Conservation (phyloP, 495 filamentous ascomycete species). For the Aspergillus asperescens region DNA sequence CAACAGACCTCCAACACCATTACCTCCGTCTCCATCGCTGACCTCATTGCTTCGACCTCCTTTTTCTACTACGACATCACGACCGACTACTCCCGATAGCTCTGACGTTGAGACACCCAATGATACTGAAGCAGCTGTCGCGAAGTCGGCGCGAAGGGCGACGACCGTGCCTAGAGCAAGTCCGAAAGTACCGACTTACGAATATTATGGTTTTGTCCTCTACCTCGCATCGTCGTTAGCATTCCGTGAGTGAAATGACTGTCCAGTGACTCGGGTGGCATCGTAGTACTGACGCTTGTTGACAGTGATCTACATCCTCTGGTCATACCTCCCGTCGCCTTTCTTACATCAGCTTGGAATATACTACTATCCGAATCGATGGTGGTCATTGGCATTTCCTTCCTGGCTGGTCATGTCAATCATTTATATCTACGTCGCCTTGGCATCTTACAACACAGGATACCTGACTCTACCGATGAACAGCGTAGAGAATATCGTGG, state of each 20-base stretch:
- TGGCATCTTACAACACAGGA: conserved; percentile 85
- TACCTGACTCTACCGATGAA: conserved; percentile 77
- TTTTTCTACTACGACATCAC: conserved; percentile 64
- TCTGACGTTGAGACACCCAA: conserved; percentile 74
- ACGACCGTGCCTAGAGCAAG: conserved; percentile 79
- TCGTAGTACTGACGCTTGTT: not conserved
- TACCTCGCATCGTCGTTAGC: conserved; percentile 77
- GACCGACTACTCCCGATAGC: conserved; percentile 85
- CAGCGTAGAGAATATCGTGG: conserved; percentile 84
- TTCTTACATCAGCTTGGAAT: conserved; percentile 91
- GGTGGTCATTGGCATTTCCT: conserved; percentile 93
- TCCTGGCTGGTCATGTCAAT: conserved; percentile 83
- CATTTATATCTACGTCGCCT: conserved; percentile 89
- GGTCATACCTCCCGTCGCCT: conserved; percentile 88
- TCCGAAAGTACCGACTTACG: conserved; percentile 93
- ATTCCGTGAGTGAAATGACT: conserved; percentile 49
- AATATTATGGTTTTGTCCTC: conserved; percentile 97
- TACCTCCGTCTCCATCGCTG: conserved; percentile 88
- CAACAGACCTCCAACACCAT: conserved; percentile 77
- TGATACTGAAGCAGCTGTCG: conserved; percentile 57
- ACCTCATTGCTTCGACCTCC: conserved; percentile 87
- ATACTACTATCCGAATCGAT: conserved; percentile 93
- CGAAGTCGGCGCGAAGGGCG: conserved; percentile 57
- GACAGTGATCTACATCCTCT: conserved; percentile 78
- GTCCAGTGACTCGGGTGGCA: not conserved